Base-by-base conservation (phyloP, 331 rosid species). In the Cydonia oblonga region DNA sequence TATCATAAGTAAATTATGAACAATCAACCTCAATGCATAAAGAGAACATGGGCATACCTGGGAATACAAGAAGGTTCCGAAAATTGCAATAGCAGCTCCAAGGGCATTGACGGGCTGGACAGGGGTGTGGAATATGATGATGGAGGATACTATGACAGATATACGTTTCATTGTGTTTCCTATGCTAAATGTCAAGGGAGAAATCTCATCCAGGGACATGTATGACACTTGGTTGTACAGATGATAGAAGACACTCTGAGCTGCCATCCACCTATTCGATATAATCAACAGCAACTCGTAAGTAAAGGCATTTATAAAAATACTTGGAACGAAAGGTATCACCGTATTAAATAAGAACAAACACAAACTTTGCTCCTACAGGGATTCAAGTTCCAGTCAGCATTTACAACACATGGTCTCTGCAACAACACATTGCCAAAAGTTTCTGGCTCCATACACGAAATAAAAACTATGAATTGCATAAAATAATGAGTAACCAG, bases 161-260 rank as follows among this genome's bases (percentile, higher is more conserved):
- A 92, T 90, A 53, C 98, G 92, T 76, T 92, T 92, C 98, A 92
- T 92, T 76, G 98, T 90, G 90, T 92, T 92, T 64, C 98, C 96
- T 18, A 90, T 14, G 85, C 98, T 92, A 65, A 92, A 90, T 28
- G 98, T 90, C 90, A 92, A 85, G 68, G 96, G 98, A 75, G 98
- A 92, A 64, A 92, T 92, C 86, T 92, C 82, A 5, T 92, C 96
- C 77, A 92, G 66, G 64, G 98, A 92, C 97, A 92, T 92, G 86
- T 92, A 92, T 19, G 97, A 92, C 40, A 92, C 97, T 69, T 92
- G 96, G 81, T 92, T 92, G 84, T 92, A 92, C 22, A 92, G 86
- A 79, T 92, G 98, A 82, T 92, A 92, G 79, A 92, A 92, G 72
- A 92, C 83, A 56, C 98, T 92, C 81, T 92, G 98, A n/a, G 98